phyloP scores from a whole-genome alignment of 768 basidiomycete genomes.

The Tremella fuciformis region DNA sequence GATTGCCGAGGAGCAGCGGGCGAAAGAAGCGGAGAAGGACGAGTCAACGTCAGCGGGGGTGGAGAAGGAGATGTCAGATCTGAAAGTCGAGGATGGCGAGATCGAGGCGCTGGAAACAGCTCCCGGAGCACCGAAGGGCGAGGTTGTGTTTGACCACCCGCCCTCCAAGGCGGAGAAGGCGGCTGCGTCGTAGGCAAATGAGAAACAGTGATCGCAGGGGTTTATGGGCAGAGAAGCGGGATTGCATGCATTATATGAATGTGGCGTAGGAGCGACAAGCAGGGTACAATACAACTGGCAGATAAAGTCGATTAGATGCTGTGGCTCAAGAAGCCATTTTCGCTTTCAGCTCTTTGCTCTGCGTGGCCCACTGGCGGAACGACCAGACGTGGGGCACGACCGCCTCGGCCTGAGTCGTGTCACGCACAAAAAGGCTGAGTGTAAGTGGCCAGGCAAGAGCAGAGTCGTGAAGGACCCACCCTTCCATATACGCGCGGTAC shows the following conservation, averaged over 20 bases:
- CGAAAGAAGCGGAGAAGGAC: background rate
- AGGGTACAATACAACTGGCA: too few species aligned
- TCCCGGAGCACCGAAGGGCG: conserved; percentile 44
- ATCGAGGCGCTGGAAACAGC: conserved; percentile 29
- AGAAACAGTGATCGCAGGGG: too few species aligned
- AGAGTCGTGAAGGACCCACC: conserved; percentile 8
- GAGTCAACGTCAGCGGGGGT: background rate
- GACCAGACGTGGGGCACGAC: conserved; percentile 17
- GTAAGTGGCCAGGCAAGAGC: background rate
- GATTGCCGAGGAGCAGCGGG: background rate
- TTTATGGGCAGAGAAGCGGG: too few species aligned
- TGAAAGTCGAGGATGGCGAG: conserved; percentile 13
- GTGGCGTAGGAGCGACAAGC: too few species aligned
- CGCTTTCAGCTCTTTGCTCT: conserved; percentile 13
- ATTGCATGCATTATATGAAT: too few species aligned
- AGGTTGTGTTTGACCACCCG: conserved; percentile 49
- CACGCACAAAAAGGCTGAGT: conserved; percentile 9
- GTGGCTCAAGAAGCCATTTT: too few species aligned
- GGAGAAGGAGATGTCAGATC: background rate
- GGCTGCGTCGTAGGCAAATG: background rate
- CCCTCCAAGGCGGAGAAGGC: conserved; percentile 37
- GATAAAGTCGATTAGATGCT: too few species aligned
- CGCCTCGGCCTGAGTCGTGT: conserved; percentile 8
- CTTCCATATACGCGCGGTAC: conserved; percentile 15
- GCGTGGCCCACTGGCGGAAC: conserved; percentile 18